Evolutionary conservation across 768 basidiomycete species (phyloP).

Genomic region (Rhodotorula toruloides): DNA sequence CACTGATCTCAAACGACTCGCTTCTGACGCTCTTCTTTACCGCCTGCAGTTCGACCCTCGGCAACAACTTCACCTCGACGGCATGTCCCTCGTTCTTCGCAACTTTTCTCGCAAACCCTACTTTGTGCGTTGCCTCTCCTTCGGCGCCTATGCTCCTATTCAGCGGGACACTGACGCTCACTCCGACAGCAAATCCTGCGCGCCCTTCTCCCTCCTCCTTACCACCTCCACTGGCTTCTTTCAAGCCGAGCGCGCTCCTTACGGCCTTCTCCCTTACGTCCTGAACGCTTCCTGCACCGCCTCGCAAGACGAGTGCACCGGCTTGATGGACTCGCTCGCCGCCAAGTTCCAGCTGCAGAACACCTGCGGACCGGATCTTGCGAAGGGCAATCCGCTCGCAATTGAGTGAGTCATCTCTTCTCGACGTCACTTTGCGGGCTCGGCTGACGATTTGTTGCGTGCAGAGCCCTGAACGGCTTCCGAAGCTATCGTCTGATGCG

Average conservation of each 20-base stretch:
- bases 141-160: slow-evolving; percentile 11
- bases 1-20: neutral
- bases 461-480: slow-evolving; percentile 58
- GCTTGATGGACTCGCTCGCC: slow-evolving; percentile 65
- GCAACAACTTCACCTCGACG: slow-evolving; percentile 61
- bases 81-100: slow-evolving; percentile 66
- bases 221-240: slow-evolving; percentile 51
- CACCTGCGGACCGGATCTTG: slow-evolving; percentile 59
- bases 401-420: slow-evolving; percentile 38
- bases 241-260: slow-evolving; percentile 55
- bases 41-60: slow-evolving; percentile 61
- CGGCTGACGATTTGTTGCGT: no score
- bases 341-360: slow-evolving; percentile 49
- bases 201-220: slow-evolving; percentile 37
- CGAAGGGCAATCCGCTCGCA: slow-evolving; percentile 54
- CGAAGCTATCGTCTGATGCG: slow-evolving; percentile 62
- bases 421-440: no score
- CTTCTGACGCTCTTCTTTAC: neutral
- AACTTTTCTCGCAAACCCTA: slow-evolving; percentile 61
- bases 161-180: neutral
- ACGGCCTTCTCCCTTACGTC: slow-evolving; percentile 59
- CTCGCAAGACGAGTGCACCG: slow-evolving; percentile 52
- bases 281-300: slow-evolving; percentile 80
- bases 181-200: slow-evolving; percentile 20
- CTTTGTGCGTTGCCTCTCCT: slow-evolving; percentile 51